These are phyloP conservation scores for Beauveria bassiana DNA, from an alignment of 2,329 filamentous ascomycete genomes.

Conservation along the genomic window DNA sequence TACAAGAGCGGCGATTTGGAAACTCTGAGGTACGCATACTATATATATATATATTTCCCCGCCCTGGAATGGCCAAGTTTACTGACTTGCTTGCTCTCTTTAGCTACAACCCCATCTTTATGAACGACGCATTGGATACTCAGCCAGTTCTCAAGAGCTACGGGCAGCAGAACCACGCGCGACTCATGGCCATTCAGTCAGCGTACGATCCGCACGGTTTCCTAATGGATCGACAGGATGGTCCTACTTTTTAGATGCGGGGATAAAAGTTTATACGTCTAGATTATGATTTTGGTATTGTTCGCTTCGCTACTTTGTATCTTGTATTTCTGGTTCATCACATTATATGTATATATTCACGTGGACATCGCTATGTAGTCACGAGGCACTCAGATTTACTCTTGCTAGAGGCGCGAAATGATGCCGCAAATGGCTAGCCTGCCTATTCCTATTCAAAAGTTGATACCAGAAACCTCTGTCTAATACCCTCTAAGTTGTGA, in stretches of 20 bases:
- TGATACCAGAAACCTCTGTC: no score
- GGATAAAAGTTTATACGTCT: neutral
- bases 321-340: neutral
- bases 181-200: conserved; percentile 11
- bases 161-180: conserved; percentile 11
- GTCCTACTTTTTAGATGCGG: conserved; percentile 3
- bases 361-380: neutral
- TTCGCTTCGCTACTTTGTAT: neutral
- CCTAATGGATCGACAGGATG: conserved; percentile 2
- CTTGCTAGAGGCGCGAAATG: neutral
- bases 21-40: conserved; percentile 12
- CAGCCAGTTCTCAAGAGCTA: conserved; percentile 17
- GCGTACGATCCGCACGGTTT: conserved; percentile 15
- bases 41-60: no score
- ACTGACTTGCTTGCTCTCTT: neutral
- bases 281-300: no score
- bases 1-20: conserved; percentile 16
- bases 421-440: no score
- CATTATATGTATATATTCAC: neutral
- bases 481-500: no score
- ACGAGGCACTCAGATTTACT: no score
- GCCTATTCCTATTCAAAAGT: no score
- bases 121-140: conserved; percentile 17
- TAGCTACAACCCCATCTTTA: conserved; percentile 19
- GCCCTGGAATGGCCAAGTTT: neutral